Conservation (phyloP, 768 basidiomycete species). For the Leucocoprinus leucothites region DNA sequence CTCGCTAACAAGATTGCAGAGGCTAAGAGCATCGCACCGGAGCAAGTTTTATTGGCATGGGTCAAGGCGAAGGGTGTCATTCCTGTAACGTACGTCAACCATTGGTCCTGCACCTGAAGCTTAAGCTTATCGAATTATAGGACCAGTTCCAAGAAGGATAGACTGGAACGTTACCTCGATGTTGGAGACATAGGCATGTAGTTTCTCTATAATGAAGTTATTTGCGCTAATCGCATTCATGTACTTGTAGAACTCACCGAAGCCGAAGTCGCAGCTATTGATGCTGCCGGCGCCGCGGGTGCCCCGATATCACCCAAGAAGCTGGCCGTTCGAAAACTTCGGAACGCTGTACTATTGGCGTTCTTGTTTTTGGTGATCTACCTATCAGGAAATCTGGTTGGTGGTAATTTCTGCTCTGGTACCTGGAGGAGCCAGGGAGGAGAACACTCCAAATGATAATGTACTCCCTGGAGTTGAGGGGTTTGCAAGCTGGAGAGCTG, state of each 20-base stretch:
- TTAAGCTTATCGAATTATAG: slow-evolving; percentile 25
- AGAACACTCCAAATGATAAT: no score
- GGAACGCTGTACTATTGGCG: no score
- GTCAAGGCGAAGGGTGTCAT: slow-evolving; percentile 65
- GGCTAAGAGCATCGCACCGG: slow-evolving; percentile 47
- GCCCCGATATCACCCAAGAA: slow-evolving; percentile 9
- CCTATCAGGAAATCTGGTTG: no score
- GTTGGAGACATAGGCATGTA: slow-evolving; percentile 59
- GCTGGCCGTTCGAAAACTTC: not conserved
- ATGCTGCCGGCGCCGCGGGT: slow-evolving; percentile 51
- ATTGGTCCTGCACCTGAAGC: not conserved
- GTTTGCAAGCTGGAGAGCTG: no score
- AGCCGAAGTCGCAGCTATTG: slow-evolving; percentile 53
- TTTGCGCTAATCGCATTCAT: not conserved
- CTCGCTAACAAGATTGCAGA: slow-evolving; percentile 53
- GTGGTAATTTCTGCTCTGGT: no score
- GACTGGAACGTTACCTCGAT: slow-evolving; percentile 64
- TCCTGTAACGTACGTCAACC: slow-evolving; percentile 48
- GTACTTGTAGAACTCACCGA: slow-evolving; percentile 39
- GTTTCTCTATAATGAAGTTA: not conserved
- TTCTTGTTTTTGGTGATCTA: no score
- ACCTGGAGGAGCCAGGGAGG: no score
- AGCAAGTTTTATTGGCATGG: slow-evolving; percentile 75
- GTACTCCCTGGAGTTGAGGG: no score
- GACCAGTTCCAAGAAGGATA: slow-evolving; percentile 60